Evolutionary conservation across 441 rosid species (phyloP).

Genomic region (Gossypium davidsonii): DNA sequence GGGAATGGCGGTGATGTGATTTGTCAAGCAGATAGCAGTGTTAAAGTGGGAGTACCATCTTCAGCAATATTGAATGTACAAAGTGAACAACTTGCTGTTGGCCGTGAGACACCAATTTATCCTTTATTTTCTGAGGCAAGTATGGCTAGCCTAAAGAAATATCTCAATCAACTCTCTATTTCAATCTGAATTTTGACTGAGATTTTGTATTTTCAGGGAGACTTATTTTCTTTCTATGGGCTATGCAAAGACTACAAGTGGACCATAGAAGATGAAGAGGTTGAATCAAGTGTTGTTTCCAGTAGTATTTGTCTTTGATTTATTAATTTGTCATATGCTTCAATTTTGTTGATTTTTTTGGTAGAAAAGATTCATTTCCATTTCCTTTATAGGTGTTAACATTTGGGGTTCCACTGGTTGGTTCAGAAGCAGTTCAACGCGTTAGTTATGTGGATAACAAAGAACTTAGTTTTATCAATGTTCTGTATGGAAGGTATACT

Average conservation of each 20-base stretch:
- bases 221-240: constrained; percentile 77
- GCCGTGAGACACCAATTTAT: constrained; percentile 65
- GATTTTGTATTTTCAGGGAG: constrained; percentile 52
- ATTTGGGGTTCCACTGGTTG: constrained; percentile 27
- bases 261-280: constrained; percentile 76
- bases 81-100: constrained; percentile 77
- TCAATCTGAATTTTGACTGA: constrained; percentile 22
- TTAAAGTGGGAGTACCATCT: constrained; percentile 76
- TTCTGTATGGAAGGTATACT: constrained; percentile 72
- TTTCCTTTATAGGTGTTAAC: constrained; percentile 51
- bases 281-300: constrained; percentile 20
- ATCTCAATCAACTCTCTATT: constrained; percentile 12
- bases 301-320: constrained; percentile 15
- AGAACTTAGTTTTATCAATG: constrained; percentile 53
- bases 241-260: constrained; percentile 72
- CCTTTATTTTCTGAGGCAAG: constrained; percentile 83
- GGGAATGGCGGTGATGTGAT: constrained; percentile 52
- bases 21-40: constrained; percentile 61
- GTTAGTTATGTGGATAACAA: constrained; percentile 27
- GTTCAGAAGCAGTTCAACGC: constrained; percentile 27
- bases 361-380: constrained; percentile 1
- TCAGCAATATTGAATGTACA: constrained; percentile 57
- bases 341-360: constrained; percentile 7
- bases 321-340: constrained; percentile 17
- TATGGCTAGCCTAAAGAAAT: constrained; percentile 24